Conservation (phyloP, 2,329 filamentous ascomycete genomes). For the Canariomyces notabilis region DNA sequence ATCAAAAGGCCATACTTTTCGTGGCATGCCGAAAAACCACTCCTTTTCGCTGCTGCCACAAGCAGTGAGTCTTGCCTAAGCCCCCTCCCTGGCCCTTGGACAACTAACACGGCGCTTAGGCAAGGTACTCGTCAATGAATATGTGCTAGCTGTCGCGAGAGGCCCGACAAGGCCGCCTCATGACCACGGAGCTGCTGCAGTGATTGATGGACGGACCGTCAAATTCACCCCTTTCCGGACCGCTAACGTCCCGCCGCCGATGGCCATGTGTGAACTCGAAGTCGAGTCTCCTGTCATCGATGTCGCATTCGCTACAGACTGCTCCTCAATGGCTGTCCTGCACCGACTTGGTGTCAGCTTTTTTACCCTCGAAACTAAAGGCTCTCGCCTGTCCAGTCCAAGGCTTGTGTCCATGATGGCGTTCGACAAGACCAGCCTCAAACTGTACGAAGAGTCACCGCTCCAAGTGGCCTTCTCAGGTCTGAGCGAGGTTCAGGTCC, state of each 20-base stretch:
- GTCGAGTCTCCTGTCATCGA: conserved; percentile 63
- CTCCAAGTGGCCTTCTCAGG: conserved; percentile 32
- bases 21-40: conserved; percentile 84
- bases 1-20: conserved; percentile 35
- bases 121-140: conserved; percentile 57
- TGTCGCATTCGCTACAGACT: conserved; percentile 64
- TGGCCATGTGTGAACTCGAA: conserved; percentile 73
- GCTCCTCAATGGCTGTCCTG: conserved; percentile 65
- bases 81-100: neutral
- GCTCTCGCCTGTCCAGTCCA: conserved; percentile 45
- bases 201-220: conserved; percentile 73
- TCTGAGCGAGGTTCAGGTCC: conserved; percentile 28
- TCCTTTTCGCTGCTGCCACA: conserved; percentile 58
- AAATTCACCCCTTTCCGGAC: conserved; percentile 82
- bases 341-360: conserved; percentile 62
- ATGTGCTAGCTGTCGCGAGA: conserved; percentile 60
- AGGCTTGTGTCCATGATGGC: conserved; percentile 28
- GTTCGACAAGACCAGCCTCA: conserved; percentile 6
- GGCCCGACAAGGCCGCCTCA: conserved; percentile 66
- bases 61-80: conserved; percentile 35
- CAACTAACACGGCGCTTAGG: conserved; percentile 30
- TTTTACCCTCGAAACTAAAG: conserved; percentile 62
- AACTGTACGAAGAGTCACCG: conserved; percentile 16
- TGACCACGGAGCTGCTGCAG: conserved; percentile 74
- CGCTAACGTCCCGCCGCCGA: conserved; percentile 86